phyloP scores from a whole-genome alignment of 352 stramenopile species.

The Phytopythium ostracodes region DNA sequence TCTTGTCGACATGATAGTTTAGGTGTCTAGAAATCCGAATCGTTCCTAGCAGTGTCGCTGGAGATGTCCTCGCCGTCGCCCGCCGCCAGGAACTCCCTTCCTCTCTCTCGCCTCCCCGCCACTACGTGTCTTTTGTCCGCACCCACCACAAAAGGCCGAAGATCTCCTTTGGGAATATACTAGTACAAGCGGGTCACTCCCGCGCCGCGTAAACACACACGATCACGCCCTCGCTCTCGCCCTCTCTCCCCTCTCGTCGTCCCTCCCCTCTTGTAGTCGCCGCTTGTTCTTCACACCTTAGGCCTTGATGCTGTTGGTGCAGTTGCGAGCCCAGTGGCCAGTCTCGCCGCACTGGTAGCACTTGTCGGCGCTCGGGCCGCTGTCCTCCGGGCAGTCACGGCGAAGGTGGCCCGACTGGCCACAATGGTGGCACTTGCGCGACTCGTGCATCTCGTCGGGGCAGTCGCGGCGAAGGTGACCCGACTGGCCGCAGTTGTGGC shows the following conservation, averaged over 20 bases:
- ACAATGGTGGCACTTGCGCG: constrained; percentile 75
- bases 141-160: constrained; percentile 35
- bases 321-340: constrained; percentile 80
- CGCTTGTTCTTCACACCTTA: constrained; percentile 21
- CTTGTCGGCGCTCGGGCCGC: constrained; percentile 61
- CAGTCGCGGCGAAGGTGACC: constrained; percentile 74
- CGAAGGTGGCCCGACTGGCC: constrained; percentile 63
- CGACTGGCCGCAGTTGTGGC: constrained; percentile 73
- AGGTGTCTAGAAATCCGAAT: constrained; percentile 43
- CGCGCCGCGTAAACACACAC: constrained; percentile 34
- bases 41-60: constrained; percentile 6
- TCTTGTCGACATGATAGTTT: constrained; percentile 27
- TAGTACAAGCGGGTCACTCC: constrained; percentile 54
- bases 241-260: constrained; percentile 43
- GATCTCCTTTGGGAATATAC: constrained; percentile 44
- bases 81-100: constrained; percentile 17
- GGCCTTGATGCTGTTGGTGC: constrained; percentile 38
- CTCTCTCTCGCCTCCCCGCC: constrained; percentile 34
- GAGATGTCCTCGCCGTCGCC: neutral
- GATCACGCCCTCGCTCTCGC: constrained; percentile 13
- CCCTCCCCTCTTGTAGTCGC: constrained; percentile 32
- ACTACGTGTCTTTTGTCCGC: constrained; percentile 30
- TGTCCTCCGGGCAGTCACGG: constrained; percentile 80
- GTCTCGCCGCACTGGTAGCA: constrained; percentile 80
- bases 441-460: constrained; percentile 60